phyloP scores from a whole-genome alignment of 179 eudicot genomes.

The Spergularia azorica region DNA sequence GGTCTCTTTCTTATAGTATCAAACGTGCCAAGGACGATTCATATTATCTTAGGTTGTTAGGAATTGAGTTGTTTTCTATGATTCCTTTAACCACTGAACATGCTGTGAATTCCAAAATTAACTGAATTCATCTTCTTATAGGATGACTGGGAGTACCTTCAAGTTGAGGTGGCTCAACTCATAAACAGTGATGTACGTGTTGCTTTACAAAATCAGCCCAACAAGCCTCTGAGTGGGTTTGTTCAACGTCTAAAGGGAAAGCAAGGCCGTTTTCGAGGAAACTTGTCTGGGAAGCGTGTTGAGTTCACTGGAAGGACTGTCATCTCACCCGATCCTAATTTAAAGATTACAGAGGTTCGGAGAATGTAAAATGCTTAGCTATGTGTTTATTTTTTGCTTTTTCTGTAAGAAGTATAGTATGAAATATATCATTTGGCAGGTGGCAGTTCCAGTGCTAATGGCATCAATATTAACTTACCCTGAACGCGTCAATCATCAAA shows the following conservation, averaged over 20 bases:
- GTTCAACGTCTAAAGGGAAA: conserved; percentile 97
- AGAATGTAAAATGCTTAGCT: conserved; percentile 6
- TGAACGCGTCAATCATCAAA: conserved; percentile 81
- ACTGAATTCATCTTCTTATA: conserved; percentile 13
- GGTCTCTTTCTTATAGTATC: background rate
- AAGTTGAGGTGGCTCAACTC: conserved; percentile 83
- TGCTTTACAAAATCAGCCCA: conserved; percentile 31
- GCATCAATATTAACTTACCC: conserved; percentile 84
- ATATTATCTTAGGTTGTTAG: no score
- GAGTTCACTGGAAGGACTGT: conserved; percentile 97
- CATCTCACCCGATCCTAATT: conserved; percentile 95
- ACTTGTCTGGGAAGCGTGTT: conserved; percentile 97
- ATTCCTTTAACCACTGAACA: no score
- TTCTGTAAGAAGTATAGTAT: background rate
- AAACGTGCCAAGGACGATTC: background rate
- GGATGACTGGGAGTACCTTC: conserved; percentile 75
- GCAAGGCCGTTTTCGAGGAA: conserved; percentile 97
- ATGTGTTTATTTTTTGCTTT: background rate
- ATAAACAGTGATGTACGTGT: conserved; percentile 90
- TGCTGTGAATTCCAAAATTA: no score
- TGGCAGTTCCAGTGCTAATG: conserved; percentile 89
- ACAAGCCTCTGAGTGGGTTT: conserved; percentile 69
- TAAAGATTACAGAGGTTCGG: conserved; percentile 89
- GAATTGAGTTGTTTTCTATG: no score
- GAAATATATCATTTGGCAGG: conserved; percentile 44